Evolutionary conservation across 495 filamentous ascomycete genomes (phyloP), one percentile per base, ranked within the genome.

Genomic region (Tirmania nivea): DNA sequence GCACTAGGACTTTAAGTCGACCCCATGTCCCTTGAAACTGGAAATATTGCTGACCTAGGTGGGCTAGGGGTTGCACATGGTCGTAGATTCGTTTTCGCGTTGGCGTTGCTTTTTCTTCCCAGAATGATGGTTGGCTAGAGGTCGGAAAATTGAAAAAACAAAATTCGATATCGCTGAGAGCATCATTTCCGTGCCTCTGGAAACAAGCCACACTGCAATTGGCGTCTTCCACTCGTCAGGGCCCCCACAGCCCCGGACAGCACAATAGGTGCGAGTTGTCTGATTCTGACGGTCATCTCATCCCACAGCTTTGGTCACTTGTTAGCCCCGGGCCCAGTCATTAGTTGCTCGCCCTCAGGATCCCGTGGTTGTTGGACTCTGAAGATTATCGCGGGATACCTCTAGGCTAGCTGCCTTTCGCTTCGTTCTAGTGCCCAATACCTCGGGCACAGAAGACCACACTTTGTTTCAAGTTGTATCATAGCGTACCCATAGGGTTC

Each of bases 341-440:
- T 31, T 31, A 31, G 25, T 7, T 31, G 25, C 25, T 31, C 25
- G 25, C 25, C 25, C 25, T 31, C 25, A 31, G 25, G 25, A 31
- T 31, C 25, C 7, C 25, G 25, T 31, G 25, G 25, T 31, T 31
- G 25, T 31, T 31, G 25, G 25, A 7, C 25, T 52, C 55, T 52
- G 54, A 58, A 54, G 60, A 54, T 53, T 57, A 60, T 57, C 52
- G 59, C 59, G 58, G 58, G 59, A 60, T 61, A 53, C 57, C 60
- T 51, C 56, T 55, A 55, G 57, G 25, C 25, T 31, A 55, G 52
- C 56, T 49, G 59, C 47, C 58, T 56, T 54, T 60, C 58, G 58
- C 58, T 60, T 60, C 57, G 52, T 56, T 51, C 52, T 60, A 61
- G 59, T 60, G 59, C 59, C 59, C 59, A 53, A 54, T 53, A 60